Percentiles rank a stretch among this genome's conserved stretches.
Conservation (phyloP, 2,329 filamentous ascomycete genomes). For the Teratosphaeria pseudoeucalypti region DNA sequence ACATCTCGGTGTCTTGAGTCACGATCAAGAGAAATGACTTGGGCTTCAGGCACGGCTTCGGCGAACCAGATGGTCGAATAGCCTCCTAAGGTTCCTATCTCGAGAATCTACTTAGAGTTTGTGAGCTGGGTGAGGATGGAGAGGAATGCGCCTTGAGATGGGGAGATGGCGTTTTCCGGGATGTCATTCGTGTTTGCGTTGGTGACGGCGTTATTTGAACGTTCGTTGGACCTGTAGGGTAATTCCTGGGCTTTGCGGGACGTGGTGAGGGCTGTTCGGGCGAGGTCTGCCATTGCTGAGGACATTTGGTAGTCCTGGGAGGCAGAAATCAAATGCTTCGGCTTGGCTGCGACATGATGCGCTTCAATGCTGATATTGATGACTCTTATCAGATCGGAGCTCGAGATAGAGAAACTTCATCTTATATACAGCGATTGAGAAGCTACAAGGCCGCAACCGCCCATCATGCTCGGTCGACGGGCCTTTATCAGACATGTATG, state of each 20-base stretch:
- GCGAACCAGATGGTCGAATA: constrained; percentile 47
- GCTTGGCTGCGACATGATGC: neutral
- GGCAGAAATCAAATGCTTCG: neutral
- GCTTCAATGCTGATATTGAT: neutral
- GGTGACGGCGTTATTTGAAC: constrained; percentile 7
- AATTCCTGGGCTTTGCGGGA: constrained; percentile 3
- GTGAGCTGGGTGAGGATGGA: constrained; percentile 27
- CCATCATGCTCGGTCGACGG: neutral
- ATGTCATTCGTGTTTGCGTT: constrained; percentile 7
- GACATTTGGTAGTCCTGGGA: neutral
- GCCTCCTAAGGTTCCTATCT: constrained; percentile 47
- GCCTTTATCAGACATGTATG: neutral
- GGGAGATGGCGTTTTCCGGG: constrained; percentile 28
- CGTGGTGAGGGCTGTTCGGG: neutral
- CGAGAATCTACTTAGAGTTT: constrained; percentile 31
- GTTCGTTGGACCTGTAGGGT: constrained; percentile 4
- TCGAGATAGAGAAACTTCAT: neutral
- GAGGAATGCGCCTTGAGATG: constrained; percentile 29
- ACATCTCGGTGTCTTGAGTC: constrained; percentile 37
- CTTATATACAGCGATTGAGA: neutral
- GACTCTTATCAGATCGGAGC: neutral
- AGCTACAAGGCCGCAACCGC: neutral
- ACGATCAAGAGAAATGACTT: constrained; percentile 44
- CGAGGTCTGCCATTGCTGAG: neutral
- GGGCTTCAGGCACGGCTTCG: constrained; percentile 23